These are phyloP conservation scores for Mycothermus thermophilus DNA, from an alignment of 495 filamentous ascomycete species.

Conservation along the genomic window DNA sequence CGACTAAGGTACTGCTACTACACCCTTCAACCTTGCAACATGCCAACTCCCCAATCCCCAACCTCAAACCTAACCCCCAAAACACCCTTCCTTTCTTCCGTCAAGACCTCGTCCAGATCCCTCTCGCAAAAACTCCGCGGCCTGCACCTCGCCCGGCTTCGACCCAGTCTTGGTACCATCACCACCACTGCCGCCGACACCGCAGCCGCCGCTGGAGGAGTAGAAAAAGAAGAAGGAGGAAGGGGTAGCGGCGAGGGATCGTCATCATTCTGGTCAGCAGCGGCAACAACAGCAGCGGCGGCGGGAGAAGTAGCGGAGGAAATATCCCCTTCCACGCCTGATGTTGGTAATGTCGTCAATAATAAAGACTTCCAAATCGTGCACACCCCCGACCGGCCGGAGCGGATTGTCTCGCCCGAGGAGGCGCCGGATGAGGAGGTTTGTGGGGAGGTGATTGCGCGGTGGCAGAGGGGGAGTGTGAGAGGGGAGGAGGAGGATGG, in stretches of 20 bases:
- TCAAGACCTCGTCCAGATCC: too few species aligned
- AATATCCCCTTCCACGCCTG: too few species aligned
- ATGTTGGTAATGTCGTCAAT: too few species aligned
- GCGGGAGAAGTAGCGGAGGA: too few species aligned
- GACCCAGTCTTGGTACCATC: not conserved
- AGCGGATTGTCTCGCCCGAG: slow-evolving; percentile 2
- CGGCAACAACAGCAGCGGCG: too few species aligned
- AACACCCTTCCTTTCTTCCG: not conserved
- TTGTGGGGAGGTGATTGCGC: slow-evolving; percentile 12
- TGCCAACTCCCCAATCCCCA: not conserved
- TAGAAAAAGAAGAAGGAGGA: slow-evolving; percentile 7
- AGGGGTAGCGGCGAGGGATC: too few species aligned
- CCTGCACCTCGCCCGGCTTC: slow-evolving; percentile 8
- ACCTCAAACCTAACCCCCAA: slow-evolving; percentile 1
- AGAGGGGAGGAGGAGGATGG: not conserved
- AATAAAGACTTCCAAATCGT: slow-evolving; percentile 11
- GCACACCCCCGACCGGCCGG: slow-evolving; percentile 18
- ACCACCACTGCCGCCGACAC: too few species aligned
- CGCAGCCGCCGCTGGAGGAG: not conserved
- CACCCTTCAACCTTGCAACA: not conserved
- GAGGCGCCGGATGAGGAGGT: slow-evolving; percentile 16
- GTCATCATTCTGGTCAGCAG: too few species aligned
- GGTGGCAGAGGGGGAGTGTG: slow-evolving; percentile 9
- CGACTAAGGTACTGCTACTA: not conserved
- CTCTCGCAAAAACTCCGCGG: slow-evolving; percentile 14